A percentile compares a stretch with the other conserved stretches of the same genome.
phyloP scores from a whole-genome alignment of 2,329 filamentous ascomycete genomes.

The Trichophyton mentagrophytes region DNA sequence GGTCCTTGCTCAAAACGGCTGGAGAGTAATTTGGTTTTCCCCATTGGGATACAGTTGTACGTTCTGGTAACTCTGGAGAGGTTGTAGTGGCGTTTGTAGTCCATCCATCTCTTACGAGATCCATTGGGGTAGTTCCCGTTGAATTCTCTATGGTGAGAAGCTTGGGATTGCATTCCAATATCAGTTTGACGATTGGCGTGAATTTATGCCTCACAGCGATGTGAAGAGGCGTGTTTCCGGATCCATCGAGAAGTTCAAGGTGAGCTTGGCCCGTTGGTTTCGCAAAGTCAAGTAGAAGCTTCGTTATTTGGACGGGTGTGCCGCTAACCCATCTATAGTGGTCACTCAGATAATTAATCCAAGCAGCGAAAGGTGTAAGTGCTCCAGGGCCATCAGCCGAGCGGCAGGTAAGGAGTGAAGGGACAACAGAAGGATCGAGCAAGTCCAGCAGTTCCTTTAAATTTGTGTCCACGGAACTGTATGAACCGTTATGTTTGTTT shows the following conservation, averaged over 20 bases:
- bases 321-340: neutral
- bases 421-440: conserved; percentile 39
- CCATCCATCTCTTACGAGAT: conserved; percentile 31
- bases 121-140: conserved; percentile 59
- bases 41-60: neutral
- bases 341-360: conserved; percentile 29
- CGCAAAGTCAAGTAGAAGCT: neutral
- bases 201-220: conserved; percentile 29
- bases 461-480: neutral
- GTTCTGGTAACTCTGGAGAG: conserved; percentile 5
- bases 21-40: neutral
- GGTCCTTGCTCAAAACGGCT: neutral
- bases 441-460: conserved; percentile 51
- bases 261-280: conserved; percentile 24
- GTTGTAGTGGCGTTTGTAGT: conserved; percentile 14
- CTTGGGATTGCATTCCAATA: conserved; percentile 43
- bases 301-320: neutral
- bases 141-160: conserved; percentile 61
- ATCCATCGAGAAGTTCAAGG: conserved; percentile 33
- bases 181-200: conserved; percentile 40
- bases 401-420: conserved; percentile 23
- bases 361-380: conserved; percentile 44
- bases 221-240: conserved; percentile 35
- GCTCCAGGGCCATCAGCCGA: conserved; percentile 18
- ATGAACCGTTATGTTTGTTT: conserved; percentile 17